Percentiles rank a stretch among this genome's conserved stretches.
phyloP scores from a whole-genome alignment of 495 filamentous ascomycete genomes.

The Pyrenula aspistea region DNA sequence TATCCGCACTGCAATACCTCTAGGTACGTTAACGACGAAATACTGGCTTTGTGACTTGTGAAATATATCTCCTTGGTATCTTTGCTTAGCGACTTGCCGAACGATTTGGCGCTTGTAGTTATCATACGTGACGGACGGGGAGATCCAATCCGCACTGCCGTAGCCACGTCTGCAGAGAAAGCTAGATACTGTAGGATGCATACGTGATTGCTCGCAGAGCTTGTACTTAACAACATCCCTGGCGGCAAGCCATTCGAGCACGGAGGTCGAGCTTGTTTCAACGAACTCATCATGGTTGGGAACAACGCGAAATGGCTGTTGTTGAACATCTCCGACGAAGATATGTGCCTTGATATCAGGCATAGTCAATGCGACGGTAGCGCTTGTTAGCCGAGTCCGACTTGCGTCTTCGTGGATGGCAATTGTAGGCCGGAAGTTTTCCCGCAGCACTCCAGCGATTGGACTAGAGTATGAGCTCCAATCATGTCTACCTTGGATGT shows the following conservation, averaged over 20 bases:
- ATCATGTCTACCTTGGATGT: too few species aligned
- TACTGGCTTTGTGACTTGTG: background rate
- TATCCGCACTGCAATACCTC: background rate
- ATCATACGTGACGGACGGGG: too few species aligned
- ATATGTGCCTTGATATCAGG: background rate
- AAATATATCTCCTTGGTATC: background rate
- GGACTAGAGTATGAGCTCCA: too few species aligned
- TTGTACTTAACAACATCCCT: background rate
- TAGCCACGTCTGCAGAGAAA: background rate
- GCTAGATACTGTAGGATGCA: background rate
- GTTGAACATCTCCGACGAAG: background rate
- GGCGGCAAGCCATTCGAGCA: background rate
- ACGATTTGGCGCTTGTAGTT: too few species aligned
- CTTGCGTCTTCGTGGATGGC: background rate
- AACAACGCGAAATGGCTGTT: background rate
- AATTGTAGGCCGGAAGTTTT: background rate
- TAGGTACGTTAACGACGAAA: background rate
- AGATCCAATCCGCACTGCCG: background rate
- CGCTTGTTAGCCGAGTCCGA: background rate
- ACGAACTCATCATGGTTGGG: background rate
- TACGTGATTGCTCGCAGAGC: too few species aligned
- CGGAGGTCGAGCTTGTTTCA: background rate
- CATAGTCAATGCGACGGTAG: background rate
- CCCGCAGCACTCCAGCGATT: too few species aligned
- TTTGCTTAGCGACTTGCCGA: too few species aligned